Percentiles rank a stretch among this genome's conserved stretches.
These are phyloP conservation scores for Macrophomina pseudophaseolina DNA, from an alignment of 2,329 filamentous ascomycete genomes.

Conservation along the genomic window DNA sequence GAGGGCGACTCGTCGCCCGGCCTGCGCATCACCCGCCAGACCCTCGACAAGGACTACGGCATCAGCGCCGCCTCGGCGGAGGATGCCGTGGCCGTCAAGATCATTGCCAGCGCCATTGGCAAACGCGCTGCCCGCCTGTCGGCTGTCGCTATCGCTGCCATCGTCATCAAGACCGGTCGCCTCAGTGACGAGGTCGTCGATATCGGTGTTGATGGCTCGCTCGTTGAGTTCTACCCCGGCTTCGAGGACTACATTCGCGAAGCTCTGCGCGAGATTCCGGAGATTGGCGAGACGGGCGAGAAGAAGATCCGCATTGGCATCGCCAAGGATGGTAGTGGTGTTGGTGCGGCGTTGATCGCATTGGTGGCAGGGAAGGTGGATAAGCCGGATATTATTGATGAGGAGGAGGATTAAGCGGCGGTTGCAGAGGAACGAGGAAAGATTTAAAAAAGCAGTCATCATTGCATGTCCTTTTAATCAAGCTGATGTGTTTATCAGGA, in stretches of 20 bases:
- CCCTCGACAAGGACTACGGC: slow-evolving; percentile 76
- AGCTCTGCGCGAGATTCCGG: slow-evolving; percentile 74
- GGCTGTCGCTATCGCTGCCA: slow-evolving; percentile 83
- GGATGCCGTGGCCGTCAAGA: slow-evolving; percentile 87
- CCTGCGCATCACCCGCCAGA: slow-evolving; percentile 74
- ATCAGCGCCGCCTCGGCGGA: slow-evolving; percentile 78
- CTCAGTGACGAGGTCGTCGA: slow-evolving; percentile 76
- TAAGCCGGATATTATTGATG: slow-evolving; percentile 12
- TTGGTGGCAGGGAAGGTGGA: slow-evolving; percentile 72
- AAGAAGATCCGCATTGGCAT: slow-evolving; percentile 91
- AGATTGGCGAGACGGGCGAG: slow-evolving; percentile 78
- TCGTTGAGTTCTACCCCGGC: slow-evolving; percentile 94
- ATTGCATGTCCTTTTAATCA: not conserved
- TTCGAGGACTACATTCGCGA: slow-evolving; percentile 90
- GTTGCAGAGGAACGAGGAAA: not conserved
- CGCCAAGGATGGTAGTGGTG: slow-evolving; percentile 93
- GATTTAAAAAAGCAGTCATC: not conserved
- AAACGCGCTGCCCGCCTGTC: slow-evolving; percentile 86
- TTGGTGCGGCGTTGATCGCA: slow-evolving; percentile 94
- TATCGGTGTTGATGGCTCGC: slow-evolving; percentile 89
- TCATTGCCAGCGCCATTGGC: slow-evolving; percentile 80
- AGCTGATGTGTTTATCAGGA: slow-evolving; percentile 21
- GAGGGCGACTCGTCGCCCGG: slow-evolving; percentile 78
- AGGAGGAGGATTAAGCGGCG: slow-evolving; percentile 4
- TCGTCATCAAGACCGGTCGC: slow-evolving; percentile 80